Conservation (phyloP, 1,284 basidiomycete genomes). For the Moesziomyces sp. region DNA sequence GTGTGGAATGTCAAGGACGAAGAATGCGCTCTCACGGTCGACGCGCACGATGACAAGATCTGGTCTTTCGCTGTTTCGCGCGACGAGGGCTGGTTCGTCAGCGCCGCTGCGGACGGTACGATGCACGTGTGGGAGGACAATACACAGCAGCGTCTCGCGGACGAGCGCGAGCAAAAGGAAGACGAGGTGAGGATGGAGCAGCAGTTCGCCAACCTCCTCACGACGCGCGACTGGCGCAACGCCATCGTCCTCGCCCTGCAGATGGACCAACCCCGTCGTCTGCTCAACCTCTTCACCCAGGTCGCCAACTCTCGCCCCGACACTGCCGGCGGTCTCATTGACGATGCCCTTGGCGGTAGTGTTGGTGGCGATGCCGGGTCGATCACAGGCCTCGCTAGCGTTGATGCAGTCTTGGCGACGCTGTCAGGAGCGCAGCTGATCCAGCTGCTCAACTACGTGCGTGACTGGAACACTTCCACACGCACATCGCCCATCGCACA, state of each 20-base stretch:
- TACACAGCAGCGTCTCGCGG: conserved; percentile 71
- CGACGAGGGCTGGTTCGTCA: conserved; percentile 84
- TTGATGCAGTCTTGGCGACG: conserved; percentile 76
- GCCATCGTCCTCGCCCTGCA: conserved; percentile 90
- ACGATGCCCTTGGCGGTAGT: background rate
- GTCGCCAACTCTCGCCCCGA: conserved; percentile 47
- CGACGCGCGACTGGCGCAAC: conserved; percentile 86
- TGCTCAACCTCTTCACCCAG: conserved; percentile 79
- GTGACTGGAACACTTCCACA: conserved; percentile 93
- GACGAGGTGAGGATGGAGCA: conserved; percentile 76
- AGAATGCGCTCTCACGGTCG: conserved; percentile 82
- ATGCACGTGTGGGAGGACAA: conserved; percentile 95
- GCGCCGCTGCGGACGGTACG: conserved; percentile 91
- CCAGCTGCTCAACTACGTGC: conserved; percentile 82
- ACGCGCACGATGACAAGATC: conserved; percentile 92
- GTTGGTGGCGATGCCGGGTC: conserved; percentile 13
- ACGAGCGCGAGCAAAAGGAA: conserved; percentile 69
- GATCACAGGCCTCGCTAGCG: conserved; percentile 58
- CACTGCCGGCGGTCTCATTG: conserved; percentile 2
- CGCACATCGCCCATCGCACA: conserved; percentile 89
- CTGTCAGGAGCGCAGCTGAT: conserved; percentile 80
- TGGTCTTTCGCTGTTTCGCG: conserved; percentile 87
- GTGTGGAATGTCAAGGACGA: conserved; percentile 93
- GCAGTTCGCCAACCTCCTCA: conserved; percentile 90
- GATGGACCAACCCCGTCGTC: conserved; percentile 90